Percentiles rank a stretch among this genome's conserved stretches.
Conservation (phyloP, 2,329 filamentous ascomycete genomes). For the Ciborinia camelliae region DNA sequence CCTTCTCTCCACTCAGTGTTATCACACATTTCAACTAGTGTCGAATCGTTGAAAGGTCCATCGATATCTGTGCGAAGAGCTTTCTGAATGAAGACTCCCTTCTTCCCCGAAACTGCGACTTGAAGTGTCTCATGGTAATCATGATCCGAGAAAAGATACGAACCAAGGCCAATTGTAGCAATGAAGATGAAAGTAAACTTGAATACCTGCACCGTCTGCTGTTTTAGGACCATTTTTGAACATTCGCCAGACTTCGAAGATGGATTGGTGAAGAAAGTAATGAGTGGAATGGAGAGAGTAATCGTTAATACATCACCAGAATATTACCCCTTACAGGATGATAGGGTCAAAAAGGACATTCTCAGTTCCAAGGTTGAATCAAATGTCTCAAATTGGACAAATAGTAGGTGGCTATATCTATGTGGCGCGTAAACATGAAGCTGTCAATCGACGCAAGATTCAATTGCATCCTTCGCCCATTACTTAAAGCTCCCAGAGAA, state of each 20-base stretch:
- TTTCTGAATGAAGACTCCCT: slow-evolving; percentile 22
- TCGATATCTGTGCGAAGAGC: slow-evolving; percentile 26
- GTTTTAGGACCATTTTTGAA: slow-evolving; percentile 8
- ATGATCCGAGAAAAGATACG: slow-evolving; percentile 10
- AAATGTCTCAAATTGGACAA: not conserved
- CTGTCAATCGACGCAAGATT: not conserved
- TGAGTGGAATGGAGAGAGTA: not conserved
- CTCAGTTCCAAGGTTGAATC: not conserved
- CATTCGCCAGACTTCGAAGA: not conserved
- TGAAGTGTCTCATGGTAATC: slow-evolving; percentile 16
- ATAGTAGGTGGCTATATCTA: not conserved
- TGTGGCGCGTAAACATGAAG: slow-evolving; percentile 10
- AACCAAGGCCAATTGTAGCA: not conserved
- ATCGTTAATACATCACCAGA: not conserved
- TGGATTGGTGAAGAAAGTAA: not conserved
- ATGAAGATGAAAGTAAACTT: slow-evolving; percentile 22
- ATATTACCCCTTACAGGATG: not conserved
- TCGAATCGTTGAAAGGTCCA: slow-evolving; percentile 25
- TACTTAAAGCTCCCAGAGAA: not conserved
- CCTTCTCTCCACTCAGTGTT: slow-evolving; percentile 37
- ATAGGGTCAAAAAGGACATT: not conserved
- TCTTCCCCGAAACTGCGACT: slow-evolving; percentile 14
- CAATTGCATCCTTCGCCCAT: not conserved
- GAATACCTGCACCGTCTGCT: not conserved
- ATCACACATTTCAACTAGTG: slow-evolving; percentile 31